phyloP scores from a whole-genome alignment of 1,284 basidiomycete species.

The Marasmius oreades region DNA sequence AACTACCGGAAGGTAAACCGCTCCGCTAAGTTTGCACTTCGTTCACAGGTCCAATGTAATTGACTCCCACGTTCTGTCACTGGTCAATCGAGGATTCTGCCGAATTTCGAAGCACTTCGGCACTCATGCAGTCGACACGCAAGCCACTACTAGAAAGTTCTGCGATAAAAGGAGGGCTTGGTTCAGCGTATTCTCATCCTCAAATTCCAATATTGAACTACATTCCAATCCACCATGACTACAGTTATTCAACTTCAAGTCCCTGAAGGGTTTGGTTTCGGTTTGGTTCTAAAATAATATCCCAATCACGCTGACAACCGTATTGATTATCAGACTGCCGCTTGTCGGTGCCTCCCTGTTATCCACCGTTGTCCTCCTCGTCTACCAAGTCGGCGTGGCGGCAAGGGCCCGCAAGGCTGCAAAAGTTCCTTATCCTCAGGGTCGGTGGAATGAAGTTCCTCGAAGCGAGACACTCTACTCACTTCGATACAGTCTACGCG shows the following conservation, averaged over 20 bases:
- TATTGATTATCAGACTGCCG: conserved; percentile 1
- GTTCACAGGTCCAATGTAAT: no score
- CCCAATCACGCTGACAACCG: not conserved
- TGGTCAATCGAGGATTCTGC: no score
- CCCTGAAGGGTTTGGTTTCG: not conserved
- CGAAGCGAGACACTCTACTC: not conserved
- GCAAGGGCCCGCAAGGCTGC: conserved; percentile 33
- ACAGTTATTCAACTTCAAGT: not conserved
- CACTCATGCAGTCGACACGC: no score
- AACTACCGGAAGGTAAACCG: no score
- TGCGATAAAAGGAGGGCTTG: no score
- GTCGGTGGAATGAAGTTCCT: conserved; percentile 20
- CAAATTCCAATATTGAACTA: no score
- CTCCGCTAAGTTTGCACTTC: no score
- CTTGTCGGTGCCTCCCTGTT: conserved; percentile 16
- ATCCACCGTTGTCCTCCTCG: conserved; percentile 30
- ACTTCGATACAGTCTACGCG: conserved; percentile 30
- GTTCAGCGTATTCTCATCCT: no score
- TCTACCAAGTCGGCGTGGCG: conserved; percentile 34
- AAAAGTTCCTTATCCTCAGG: conserved; percentile 39
- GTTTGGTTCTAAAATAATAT: not conserved
- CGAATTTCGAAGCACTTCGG: no score
- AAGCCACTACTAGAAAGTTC: no score
- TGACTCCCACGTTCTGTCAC: no score
- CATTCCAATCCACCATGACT: not conserved